Conservation (phyloP, 2,329 filamentous ascomycete genomes). For the Fusarium nematophilum region DNA sequence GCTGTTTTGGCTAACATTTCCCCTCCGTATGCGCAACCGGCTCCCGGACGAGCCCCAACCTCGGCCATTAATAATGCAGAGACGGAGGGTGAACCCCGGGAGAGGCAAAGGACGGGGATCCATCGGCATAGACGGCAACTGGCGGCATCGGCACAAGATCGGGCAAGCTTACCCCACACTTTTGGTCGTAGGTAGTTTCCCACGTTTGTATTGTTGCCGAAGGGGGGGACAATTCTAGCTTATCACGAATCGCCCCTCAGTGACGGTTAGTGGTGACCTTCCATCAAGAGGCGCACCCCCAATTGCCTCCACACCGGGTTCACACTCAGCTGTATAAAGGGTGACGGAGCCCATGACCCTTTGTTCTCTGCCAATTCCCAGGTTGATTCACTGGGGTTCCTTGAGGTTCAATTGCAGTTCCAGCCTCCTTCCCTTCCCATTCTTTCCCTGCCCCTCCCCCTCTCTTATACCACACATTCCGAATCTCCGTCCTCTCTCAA, state of each 20-base stretch:
- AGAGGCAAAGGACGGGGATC: slow-evolving; percentile 17
- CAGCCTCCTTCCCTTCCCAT: neutral
- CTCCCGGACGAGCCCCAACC: neutral
- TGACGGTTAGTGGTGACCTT: slow-evolving; percentile 14
- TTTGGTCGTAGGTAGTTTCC: slow-evolving; percentile 4
- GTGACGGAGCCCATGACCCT: slow-evolving; percentile 17
- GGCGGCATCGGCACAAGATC: slow-evolving; percentile 36
- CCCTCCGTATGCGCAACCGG: neutral
- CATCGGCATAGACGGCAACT: slow-evolving; percentile 41
- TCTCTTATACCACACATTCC: neutral
- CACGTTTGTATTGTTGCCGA: slow-evolving; percentile 12
- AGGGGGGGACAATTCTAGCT: slow-evolving; percentile 16
- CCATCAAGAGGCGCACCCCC: neutral
- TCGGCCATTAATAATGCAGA: slow-evolving; percentile 30
- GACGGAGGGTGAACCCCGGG: slow-evolving; percentile 30
- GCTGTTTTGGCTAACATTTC: slow-evolving; percentile 8
- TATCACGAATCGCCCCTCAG: slow-evolving; percentile 34
- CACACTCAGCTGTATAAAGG: slow-evolving; percentile 34
- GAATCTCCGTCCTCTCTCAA: neutral
- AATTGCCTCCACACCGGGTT: slow-evolving; percentile 30
- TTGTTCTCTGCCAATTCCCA: slow-evolving; percentile 2
- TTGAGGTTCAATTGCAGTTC: slow-evolving; percentile 19
- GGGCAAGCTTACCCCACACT: slow-evolving; percentile 34
- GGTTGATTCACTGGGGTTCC: slow-evolving; percentile 26
- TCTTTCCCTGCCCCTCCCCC: neutral